Evolutionary conservation across 345 rosid genomes (phyloP).

Genomic region (Aegle marmelos): DNA sequence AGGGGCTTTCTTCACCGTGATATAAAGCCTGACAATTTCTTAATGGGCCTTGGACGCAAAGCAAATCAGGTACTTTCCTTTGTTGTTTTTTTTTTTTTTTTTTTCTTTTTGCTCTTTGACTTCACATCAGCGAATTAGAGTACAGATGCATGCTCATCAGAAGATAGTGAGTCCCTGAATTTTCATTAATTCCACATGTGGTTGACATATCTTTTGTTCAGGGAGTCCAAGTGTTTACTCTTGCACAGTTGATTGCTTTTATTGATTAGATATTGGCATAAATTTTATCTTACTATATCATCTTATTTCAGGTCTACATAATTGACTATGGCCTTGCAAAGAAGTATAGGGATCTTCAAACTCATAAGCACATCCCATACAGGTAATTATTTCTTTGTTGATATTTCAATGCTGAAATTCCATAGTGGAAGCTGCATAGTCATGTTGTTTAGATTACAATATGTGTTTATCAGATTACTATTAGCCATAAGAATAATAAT

Average conservation of each 20-base stretch:
- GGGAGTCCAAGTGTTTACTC: background rate
- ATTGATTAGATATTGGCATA: background rate
- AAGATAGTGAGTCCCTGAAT: background rate
- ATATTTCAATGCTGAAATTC: constrained; percentile 3
- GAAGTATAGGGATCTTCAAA: constrained; percentile 90
- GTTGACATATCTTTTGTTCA: background rate
- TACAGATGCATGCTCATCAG: background rate
- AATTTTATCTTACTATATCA: background rate
- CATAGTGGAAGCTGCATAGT: background rate
- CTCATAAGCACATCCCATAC: constrained; percentile 84
- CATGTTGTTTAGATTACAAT: background rate
- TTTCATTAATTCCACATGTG: background rate
- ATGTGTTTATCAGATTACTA: background rate
- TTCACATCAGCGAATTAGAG: background rate
- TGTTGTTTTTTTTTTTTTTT: background rate
- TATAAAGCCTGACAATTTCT: constrained; percentile 85
- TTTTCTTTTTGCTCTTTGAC: background rate
- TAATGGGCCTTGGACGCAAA: constrained; percentile 86
- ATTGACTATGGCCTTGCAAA: constrained; percentile 91
- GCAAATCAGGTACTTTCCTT: constrained; percentile 61
- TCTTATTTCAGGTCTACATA: constrained; percentile 51
- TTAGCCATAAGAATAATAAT: background rate
- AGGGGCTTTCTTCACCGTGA: constrained; percentile 88
- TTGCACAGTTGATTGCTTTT: background rate
- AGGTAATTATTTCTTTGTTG: constrained; percentile 34